Conservation (phyloP, 2,329 filamentous ascomycete genomes). For the Ceratocystis eucalypticola region DNA sequence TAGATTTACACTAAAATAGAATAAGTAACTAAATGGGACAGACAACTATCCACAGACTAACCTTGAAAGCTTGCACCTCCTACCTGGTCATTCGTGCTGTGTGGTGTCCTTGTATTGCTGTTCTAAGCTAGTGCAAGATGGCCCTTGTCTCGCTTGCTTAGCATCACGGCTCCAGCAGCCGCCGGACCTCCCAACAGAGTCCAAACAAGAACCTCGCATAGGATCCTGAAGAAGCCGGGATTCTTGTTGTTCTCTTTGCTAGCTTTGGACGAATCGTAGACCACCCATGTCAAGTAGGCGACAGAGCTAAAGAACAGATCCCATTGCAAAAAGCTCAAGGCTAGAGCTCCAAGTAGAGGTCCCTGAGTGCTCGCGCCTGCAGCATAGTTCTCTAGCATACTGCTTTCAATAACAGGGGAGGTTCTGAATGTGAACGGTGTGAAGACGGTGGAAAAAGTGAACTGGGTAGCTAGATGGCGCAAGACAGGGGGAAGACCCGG, state of each 20-base stretch:
- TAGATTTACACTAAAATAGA: slow-evolving; percentile 2
- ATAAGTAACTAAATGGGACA: not conserved
- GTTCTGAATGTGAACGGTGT: not conserved
- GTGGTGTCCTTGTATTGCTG: not conserved
- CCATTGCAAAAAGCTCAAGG: slow-evolving; percentile 10
- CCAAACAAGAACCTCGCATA: not conserved
- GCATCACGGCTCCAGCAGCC: slow-evolving; percentile 3
- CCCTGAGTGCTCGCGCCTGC: not conserved
- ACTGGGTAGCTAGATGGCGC: not conserved
- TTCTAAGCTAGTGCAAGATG: not conserved
- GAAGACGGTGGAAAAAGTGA: not conserved
- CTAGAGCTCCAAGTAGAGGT: not conserved
- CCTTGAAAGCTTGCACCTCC: too few species aligned
- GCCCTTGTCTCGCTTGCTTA: not conserved
- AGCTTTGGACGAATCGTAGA: not conserved
- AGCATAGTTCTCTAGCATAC: not conserved
- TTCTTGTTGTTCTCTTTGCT: not conserved
- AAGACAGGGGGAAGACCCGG: not conserved
- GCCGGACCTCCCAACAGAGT: not conserved
- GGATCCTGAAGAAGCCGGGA: not conserved
- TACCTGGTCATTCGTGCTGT: not conserved
- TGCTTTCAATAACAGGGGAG: not conserved
- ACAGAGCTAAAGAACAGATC: not conserved
- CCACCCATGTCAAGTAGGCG: slow-evolving; percentile 2
- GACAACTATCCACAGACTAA: not conserved